Conservation (phyloP, 257 asterid genomes). For the Solanum neorickii region DNA sequence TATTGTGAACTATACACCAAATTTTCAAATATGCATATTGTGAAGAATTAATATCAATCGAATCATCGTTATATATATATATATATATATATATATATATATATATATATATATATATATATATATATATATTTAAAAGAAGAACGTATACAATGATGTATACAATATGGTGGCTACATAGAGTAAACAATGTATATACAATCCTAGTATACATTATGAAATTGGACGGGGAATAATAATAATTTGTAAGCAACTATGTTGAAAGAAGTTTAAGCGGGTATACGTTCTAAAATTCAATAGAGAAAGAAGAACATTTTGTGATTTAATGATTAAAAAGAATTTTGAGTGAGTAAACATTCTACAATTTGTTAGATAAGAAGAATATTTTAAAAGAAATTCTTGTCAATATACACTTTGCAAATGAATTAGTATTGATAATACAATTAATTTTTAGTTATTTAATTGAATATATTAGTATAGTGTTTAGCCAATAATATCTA, state of each 20-base stretch:
- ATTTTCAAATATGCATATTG: not conserved
- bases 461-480: not conserved
- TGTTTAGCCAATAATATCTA: not conserved
- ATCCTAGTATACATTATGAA: not conserved
- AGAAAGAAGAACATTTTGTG: not conserved
- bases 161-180: not conserved
- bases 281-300: not conserved
- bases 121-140: not conserved
- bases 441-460: not conserved
- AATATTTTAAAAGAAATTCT: not conserved
- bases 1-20: not conserved
- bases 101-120: not conserved
- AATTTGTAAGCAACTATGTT: not conserved
- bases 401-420: not conserved
- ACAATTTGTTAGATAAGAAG: not conserved
- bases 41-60: not conserved
- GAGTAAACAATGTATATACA: not conserved
- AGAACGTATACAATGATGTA: not conserved
- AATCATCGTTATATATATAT: not conserved
- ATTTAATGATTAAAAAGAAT: not conserved
- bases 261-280: not conserved
- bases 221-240: not conserved
- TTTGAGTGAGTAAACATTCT: not conserved
- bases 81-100: not conserved
- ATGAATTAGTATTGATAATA: not conserved